phyloP scores from a whole-genome alignment of 768 basidiomycete genomes.

The Cyathus striatus region DNA sequence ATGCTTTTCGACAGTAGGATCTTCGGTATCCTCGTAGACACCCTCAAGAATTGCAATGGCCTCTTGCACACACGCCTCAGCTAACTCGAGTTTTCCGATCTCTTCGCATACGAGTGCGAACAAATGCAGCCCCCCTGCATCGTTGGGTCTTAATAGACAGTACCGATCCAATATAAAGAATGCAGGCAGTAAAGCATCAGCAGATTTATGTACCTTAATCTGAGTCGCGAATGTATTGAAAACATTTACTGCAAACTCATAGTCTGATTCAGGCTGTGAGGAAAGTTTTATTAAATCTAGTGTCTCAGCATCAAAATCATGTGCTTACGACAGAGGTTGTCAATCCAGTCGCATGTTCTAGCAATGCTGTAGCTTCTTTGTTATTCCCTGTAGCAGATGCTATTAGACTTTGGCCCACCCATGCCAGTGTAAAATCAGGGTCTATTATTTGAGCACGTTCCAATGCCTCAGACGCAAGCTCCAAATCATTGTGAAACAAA shows the following conservation, averaged over 20 bases:
- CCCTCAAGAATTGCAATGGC: constrained; percentile 77
- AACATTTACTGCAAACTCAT: constrained; percentile 62
- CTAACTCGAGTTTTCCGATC: constrained; percentile 65
- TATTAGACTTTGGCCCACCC: constrained; percentile 85
- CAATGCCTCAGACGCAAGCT: constrained; percentile 83
- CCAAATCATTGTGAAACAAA: constrained; percentile 69
- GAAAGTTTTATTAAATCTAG: constrained; percentile 2
- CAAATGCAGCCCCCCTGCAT: constrained; percentile 77
- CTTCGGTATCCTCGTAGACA: constrained; percentile 85
- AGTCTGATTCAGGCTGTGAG: constrained; percentile 71
- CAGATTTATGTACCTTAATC: constrained; percentile 9
- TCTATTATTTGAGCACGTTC: constrained; percentile 86
- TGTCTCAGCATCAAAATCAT: neutral
- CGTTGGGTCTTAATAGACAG: constrained; percentile 57
- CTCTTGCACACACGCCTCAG: constrained; percentile 47
- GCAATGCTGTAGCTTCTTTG: constrained; percentile 58
- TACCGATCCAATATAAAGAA: constrained; percentile 83
- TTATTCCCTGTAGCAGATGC: constrained; percentile 56
- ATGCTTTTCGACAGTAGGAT: constrained; percentile 66
- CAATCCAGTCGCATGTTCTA: constrained; percentile 69
- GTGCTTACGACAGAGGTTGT: constrained; percentile 49
- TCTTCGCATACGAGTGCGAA: constrained; percentile 83
- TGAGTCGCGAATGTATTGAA: constrained; percentile 35
- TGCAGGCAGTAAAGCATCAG: constrained; percentile 59
- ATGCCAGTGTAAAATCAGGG: constrained; percentile 83